Conservation (phyloP, 805 yeast species). For the Cyberlindnera misumaiensis region DNA sequence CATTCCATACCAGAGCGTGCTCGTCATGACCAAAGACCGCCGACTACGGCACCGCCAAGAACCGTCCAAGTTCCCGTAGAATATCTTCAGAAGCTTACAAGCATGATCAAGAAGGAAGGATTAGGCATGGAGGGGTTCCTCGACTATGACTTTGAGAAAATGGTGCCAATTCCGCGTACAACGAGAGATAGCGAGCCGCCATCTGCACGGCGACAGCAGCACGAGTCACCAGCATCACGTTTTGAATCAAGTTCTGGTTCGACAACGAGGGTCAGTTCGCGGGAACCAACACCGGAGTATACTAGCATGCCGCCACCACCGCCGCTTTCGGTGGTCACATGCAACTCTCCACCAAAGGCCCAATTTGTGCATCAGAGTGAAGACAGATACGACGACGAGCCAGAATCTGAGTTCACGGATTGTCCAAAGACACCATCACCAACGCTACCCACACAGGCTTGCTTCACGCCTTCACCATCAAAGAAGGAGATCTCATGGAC, state of each 20-base stretch:
- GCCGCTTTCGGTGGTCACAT: slow-evolving; percentile 6
- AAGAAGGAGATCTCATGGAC: slow-evolving; percentile 19
- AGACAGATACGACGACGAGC: slow-evolving; percentile 14
- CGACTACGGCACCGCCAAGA: slow-evolving; percentile 3
- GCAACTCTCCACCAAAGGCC: slow-evolving; percentile 10
- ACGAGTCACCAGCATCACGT: background rate
- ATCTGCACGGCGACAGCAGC: background rate
- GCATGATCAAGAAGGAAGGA: slow-evolving; percentile 18
- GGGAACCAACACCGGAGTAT: slow-evolving; percentile 11
- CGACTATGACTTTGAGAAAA: slow-evolving; percentile 12
- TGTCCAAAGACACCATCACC: slow-evolving; percentile 39
- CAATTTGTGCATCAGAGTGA: slow-evolving; percentile 7
- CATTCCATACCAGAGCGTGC: background rate
- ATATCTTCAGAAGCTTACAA: slow-evolving; percentile 19
- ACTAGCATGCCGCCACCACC: slow-evolving; percentile 1
- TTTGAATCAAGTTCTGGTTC: background rate
- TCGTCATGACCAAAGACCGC: background rate
- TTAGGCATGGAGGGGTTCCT: slow-evolving; percentile 17
- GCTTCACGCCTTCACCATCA: slow-evolving; percentile 16
- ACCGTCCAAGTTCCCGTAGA: slow-evolving; percentile 24
- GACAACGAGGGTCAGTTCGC: background rate
- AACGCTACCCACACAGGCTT: slow-evolving; percentile 31
- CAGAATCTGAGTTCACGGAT: slow-evolving; percentile 28
- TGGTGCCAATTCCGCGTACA: slow-evolving; percentile 5
- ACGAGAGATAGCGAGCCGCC: background rate